Evolutionary conservation across 2,329 filamentous ascomycete species (phyloP), one percentile per base, ranked within the genome.

Genomic region (Thermochaetoides dissita): DNA sequence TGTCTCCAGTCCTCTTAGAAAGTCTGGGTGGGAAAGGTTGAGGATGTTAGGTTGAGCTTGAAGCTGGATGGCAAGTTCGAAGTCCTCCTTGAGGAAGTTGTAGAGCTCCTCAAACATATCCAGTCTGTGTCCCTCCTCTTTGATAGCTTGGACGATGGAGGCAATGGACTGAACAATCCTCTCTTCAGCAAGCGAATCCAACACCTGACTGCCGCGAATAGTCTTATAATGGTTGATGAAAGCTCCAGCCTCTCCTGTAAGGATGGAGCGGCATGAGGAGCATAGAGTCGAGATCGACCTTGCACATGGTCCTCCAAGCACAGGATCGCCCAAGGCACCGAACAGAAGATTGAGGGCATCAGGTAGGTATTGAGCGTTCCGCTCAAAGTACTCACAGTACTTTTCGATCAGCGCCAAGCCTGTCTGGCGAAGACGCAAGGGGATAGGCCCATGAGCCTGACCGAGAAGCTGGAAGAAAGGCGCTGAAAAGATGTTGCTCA

Each of bases 331-430:
- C 4, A 89, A 66, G 6, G 81, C 77, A 30, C 69, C 71, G 55
- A 93, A 88, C 1, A 91, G 68, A 36, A 89, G 76, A 38, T 80
- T 82, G 24, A 93, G 65, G 1, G 81, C 81, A 35, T 76, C 66
- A 1, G 83, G 79, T 1, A 93, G 67, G 46, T 76, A 74, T 30
- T 72, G 68, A 1, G 76, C 66, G 54, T 84, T 76, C 17, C 77
- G 71, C 52, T 83, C 73, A 57, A 93, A 89, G 60, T 84, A 91
- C 41, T 79, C 74, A 6, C 81, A 76, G 55, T 85, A 87, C 28
- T 76, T 71, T 49, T 83, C 81, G 34, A 89, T 76, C 34, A 84
- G 61, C 37, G 74, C 71, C 30, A 89, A 70, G 32, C 79, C 79
- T 0, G 81, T 81, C 52, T 84, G 76, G 39, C 76, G 71, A 11